Base-by-base conservation (phyloP, 495 filamentous ascomycete species). In the Penicillium silybi region DNA sequence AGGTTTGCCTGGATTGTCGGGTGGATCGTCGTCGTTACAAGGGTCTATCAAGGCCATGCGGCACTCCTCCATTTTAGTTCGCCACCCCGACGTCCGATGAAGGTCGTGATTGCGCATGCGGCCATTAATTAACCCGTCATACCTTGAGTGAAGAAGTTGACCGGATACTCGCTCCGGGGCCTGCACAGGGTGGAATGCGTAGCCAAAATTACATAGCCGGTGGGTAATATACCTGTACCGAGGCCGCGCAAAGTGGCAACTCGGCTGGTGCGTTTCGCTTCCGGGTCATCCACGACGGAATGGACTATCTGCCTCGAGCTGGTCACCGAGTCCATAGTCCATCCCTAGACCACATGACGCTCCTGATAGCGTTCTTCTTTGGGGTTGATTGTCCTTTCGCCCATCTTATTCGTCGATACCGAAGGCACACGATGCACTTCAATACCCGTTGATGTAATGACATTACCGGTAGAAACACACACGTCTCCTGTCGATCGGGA, bases 21-120 rank as follows among this genome's bases (percentile, higher is more conserved):
- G 26, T 25, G 52, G 46, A 56, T 51, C 20, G 45, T 39, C 54
- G 25, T 8, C 49, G 40, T 40, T 54, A 56, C 49, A 44, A 47
- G 46, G 43, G 46, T 48, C 19, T 53, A 56, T 62, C 49, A 50
- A 32, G 29, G 15, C 22, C n/a, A 41, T 52, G 44, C 50, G 44
- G 49, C 40, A 19, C 29, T 37, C 44, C 22, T 42, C 40, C 19
- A 26, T 49, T 16, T 38, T 51, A n/a, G 18, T 27, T 48, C 48
- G 40, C 29, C 42, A 39, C 40, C 56, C 52, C 29, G 52, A 34
- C 54, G 54, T 64, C 55, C 54, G 53, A 58, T 56, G 61, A 15
- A 38, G 10, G n/a, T 39, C 15, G 15, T 39, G 37, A 39, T 39
- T 39, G 10, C 37, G 37, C 37, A 39, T 39, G 37, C 37, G 18